These are phyloP conservation scores for Arabis hirsuta DNA, from an alignment of 345 rosid genomes.

Conservation along the genomic window DNA sequence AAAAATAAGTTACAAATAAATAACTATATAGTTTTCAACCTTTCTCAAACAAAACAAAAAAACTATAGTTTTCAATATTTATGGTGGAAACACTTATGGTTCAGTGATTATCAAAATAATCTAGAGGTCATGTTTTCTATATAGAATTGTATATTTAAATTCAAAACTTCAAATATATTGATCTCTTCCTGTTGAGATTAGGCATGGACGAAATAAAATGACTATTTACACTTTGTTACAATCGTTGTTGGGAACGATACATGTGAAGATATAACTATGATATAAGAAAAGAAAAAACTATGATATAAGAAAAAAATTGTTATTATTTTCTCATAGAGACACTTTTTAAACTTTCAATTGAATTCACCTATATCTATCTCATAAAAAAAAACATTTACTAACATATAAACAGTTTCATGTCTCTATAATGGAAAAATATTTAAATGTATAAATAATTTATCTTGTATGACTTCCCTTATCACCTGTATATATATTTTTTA, in stretches of 20 bases:
- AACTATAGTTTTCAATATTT: neutral
- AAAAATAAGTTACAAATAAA: slow-evolving; percentile 4
- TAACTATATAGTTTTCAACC: no score
- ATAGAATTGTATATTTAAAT: neutral
- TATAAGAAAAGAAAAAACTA: no score
- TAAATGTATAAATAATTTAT: neutral
- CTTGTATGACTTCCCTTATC: slow-evolving; percentile 20
- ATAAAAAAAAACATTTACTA: neutral
- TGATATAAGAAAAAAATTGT: no score
- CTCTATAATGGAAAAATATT: neutral
- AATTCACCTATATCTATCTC: neutral
- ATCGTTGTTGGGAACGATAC: neutral
- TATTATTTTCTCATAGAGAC: slow-evolving; percentile 3
- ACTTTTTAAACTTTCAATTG: neutral
- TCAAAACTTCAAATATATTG: neutral
- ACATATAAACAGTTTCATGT: neutral
- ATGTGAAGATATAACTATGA: neutral
- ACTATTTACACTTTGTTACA: no score
- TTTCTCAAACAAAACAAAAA: no score
- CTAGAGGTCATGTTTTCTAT: neutral
- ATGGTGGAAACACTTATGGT: slow-evolving; percentile 4
- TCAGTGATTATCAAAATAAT: slow-evolving; percentile 4
- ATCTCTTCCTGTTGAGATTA: neutral
- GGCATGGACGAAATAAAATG: no score
- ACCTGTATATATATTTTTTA: neutral